These are phyloP conservation scores for Aureobasidium melanogenum DNA, from an alignment of 2,329 filamentous ascomycete genomes.

Conservation along the genomic window DNA sequence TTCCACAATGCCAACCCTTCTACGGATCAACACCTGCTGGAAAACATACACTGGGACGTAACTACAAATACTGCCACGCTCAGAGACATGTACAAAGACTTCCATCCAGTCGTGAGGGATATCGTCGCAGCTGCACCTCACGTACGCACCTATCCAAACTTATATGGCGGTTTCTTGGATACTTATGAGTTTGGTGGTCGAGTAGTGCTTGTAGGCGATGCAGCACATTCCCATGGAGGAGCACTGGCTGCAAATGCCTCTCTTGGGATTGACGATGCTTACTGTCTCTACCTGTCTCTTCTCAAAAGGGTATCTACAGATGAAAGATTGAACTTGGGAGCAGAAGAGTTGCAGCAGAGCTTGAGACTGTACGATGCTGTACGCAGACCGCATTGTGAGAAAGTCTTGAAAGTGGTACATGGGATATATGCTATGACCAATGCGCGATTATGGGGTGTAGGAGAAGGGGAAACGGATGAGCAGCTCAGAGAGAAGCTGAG, in stretches of 20 bases:
- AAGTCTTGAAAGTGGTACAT: slow-evolving; percentile 21
- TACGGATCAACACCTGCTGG: not conserved
- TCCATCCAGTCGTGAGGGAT: slow-evolving; percentile 23
- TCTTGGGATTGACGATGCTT: slow-evolving; percentile 33
- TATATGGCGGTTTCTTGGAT: slow-evolving; percentile 22
- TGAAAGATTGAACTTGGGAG: not conserved
- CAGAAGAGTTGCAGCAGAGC: slow-evolving; percentile 12
- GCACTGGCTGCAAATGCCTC: slow-evolving; percentile 32
- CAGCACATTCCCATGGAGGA: slow-evolving; percentile 32
- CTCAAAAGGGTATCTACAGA: not conserved
- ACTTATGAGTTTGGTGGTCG: slow-evolving; percentile 25
- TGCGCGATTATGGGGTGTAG: slow-evolving; percentile 13
- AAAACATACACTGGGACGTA: not conserved
- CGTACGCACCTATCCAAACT: slow-evolving; percentile 29
- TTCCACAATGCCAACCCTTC: not conserved
- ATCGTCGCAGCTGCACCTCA: slow-evolving; percentile 27
- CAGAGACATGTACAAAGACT: not conserved
- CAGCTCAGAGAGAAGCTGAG: slow-evolving; percentile 19
- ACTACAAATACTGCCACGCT: slow-evolving; percentile 15
- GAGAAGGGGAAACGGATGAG: slow-evolving; percentile 19
- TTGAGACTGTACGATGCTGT: slow-evolving; percentile 28
- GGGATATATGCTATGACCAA: slow-evolving; percentile 18
- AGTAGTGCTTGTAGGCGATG: slow-evolving; percentile 29
- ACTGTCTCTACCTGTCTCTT: slow-evolving; percentile 11
- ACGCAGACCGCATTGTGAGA: slow-evolving; percentile 28